Evolutionary conservation across 495 filamentous ascomycete genomes (phyloP), one percentile per base, ranked within the genome.

Genomic region (Cercophora samala): DNA sequence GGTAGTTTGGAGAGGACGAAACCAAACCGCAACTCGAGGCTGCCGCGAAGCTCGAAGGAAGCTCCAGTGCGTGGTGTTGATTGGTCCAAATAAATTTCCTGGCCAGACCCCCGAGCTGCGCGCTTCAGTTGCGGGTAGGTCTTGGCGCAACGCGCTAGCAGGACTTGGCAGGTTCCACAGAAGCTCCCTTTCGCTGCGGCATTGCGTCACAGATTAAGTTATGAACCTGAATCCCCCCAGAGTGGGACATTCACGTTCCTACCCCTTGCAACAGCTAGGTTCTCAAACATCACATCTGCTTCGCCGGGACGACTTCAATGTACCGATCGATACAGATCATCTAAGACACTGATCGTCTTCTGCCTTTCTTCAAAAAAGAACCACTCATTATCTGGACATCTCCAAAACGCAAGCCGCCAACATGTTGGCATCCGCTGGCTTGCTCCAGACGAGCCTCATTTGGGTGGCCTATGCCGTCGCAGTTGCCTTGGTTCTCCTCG

Each of bases 391-490:
- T 46, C 37, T 46, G 37, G 9, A 17, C 37, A 18, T 46, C 37
- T 46, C 37, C 37, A 46, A 46, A 3, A 9, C 8, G 37, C 37
- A 46, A 46, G 1, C 37, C 37, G 37, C 37, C 37, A 46, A 46
- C 8, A 46, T 46, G 79, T 90, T 90, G 89, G 87, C 86, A 56
- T 54, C 74, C 26, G 77, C 80, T 64, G 81, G 80, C 61, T 84
- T 93, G 72, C 85, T 97, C 62, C 91, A 93, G 75, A 89, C 88
- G 5, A 89, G 90, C 70, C 85, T 97, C 53, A 96, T 96, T 69
- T 97, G 93, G 93, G 86, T 93, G 32, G 85, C 93, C n/a, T 97
- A 95, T 68, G 92, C 87, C 65, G 86, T 93, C 52, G 91, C 90
- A 51, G 81, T 97, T 46, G 88, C 77, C 63, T 74, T 97, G 37